Evolutionary conservation across 2,329 filamentous ascomycete genomes (phyloP), one percentile per base, ranked within the genome.

Genomic region (Diplodia scrobiculata): DNA sequence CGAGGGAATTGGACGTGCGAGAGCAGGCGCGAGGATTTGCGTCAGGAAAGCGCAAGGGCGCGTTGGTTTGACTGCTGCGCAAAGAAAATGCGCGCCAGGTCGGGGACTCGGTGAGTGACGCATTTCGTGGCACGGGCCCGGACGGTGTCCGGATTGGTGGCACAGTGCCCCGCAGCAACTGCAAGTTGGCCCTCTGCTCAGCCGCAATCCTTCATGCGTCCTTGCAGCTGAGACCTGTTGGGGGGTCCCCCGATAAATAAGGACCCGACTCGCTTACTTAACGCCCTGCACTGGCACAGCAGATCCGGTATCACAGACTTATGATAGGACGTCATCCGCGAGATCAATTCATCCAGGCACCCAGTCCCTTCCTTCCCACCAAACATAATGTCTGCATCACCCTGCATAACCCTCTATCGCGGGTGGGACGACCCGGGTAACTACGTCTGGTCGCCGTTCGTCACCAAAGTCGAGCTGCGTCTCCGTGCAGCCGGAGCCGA

Each of bases 401-500:
- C 73, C 7, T 70, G 65, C 32, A 69, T 79, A 27, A 83, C 76
- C 6, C 68, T 88, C 58, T 85, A 79, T 73, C 83, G 85, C 48
- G 85, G 85, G 54, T 83, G 79, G 67, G 75, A 76, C 36, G 72
- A 75, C 2, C 67, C 73, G 1, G 77, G 76, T 5, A 69, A 70
- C 19, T 81, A 87, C 70, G 79, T 82, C 60, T 87, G 84, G 84
- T 88, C 86, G 0, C 86, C 86, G 10, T 89, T 87, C 69, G 85
- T 87, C 63, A 83, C 77, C 52, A 89, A 89, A 72, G 78, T 89
- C 62, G 87, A 89, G 72, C 80, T 84, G 19, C 84, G 86, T 14
- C 79, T 89, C 5, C 86, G 87, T 14, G 81, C 87, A 69, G 79
- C 80, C 1, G 72, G 74, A 0, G 59, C 87, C 2, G 47, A 73